These are phyloP conservation scores for Basidioascus undulatus DNA, from an alignment of 768 basidiomycete species.

Conservation along the genomic window DNA sequence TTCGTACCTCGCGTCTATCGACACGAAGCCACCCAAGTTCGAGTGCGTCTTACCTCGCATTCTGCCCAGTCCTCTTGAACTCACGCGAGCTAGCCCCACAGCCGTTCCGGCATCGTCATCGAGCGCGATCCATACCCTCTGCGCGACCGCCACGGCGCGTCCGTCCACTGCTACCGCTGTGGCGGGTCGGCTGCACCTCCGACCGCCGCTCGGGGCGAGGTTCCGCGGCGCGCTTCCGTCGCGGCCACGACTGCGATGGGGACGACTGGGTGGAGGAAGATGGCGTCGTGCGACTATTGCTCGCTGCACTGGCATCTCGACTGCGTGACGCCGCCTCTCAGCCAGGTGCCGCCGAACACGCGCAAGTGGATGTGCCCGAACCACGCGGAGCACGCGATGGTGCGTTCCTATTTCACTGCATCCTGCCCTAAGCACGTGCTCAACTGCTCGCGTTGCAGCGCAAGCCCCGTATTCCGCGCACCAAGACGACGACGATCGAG, in stretches of 20 bases:
- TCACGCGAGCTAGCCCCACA: no score
- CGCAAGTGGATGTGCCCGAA: conserved; percentile 99
- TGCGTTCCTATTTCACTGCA: conserved; percentile 23
- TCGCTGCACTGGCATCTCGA: conserved; percentile 88
- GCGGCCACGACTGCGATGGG: no score
- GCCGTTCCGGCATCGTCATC: no score
- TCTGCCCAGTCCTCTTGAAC: no score
- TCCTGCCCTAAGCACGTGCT: conserved; percentile 3
- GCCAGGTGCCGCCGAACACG: conserved; percentile 56
- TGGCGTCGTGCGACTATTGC: conserved; percentile 90
- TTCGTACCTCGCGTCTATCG: conserved; percentile 56
- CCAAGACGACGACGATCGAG: conserved; percentile 32
- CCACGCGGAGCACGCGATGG: conserved; percentile 66
- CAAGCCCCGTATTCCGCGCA: conserved; percentile 6
- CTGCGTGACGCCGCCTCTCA: conserved; percentile 74
- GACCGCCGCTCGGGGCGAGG: conserved; percentile 27
- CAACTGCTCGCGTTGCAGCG: neutral
- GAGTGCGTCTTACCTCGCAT: conserved; percentile 34
- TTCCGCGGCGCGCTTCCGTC: no score
- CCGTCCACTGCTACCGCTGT: conserved; percentile 79
- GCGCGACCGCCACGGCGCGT: conserved; percentile 55
- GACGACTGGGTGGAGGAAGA: conserved; percentile 22
- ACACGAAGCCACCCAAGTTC: conserved; percentile 46
- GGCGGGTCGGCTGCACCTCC: conserved; percentile 42
- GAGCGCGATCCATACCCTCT: conserved; percentile 72